Conservation (phyloP, 352 stramenopile species). For the Phytophthora palmivora region DNA sequence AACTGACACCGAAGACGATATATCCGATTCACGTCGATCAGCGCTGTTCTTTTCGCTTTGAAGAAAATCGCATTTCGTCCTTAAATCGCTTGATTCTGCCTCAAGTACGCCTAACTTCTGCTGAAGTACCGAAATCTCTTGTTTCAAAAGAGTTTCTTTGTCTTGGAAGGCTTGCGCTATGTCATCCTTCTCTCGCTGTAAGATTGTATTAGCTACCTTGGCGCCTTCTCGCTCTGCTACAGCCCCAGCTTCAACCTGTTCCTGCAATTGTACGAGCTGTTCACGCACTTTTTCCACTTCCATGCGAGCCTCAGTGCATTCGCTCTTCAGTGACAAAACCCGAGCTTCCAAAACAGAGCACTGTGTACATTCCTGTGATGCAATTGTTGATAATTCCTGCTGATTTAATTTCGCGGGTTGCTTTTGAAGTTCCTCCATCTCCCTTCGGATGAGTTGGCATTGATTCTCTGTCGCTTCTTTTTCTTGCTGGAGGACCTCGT, state of each 20-base stretch:
- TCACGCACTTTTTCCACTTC: constrained; percentile 23
- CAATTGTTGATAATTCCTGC: neutral
- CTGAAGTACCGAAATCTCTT: constrained; percentile 19
- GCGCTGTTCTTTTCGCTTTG: constrained; percentile 19
- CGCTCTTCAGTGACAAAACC: constrained; percentile 23
- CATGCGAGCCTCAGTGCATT: constrained; percentile 6
- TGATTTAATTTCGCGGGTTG: constrained; percentile 12
- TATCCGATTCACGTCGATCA: constrained; percentile 5
- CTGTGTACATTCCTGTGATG: constrained; percentile 11
- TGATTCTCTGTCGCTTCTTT: constrained; percentile 22
- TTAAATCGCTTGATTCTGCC: constrained; percentile 18
- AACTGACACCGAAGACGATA: constrained; percentile 7
- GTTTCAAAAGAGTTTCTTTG: constrained; percentile 23
- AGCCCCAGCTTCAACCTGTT: constrained; percentile 1
- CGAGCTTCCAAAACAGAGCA: constrained; percentile 24
- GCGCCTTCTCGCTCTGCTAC: constrained; percentile 11
- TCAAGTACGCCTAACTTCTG: constrained; percentile 23
- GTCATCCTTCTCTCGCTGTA: constrained; percentile 24
- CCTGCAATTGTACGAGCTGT: constrained; percentile 15
- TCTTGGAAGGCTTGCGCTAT: constrained; percentile 15
- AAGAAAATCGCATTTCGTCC: constrained; percentile 15
- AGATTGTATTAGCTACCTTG: neutral
- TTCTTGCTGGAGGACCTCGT: constrained; percentile 1
- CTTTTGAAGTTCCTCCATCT: constrained; percentile 19
- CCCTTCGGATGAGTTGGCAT: neutral